Percentiles rank a stretch among this genome's conserved stretches.
phyloP scores from a whole-genome alignment of 495 filamentous ascomycete genomes.

The Terfezia boudieri region DNA sequence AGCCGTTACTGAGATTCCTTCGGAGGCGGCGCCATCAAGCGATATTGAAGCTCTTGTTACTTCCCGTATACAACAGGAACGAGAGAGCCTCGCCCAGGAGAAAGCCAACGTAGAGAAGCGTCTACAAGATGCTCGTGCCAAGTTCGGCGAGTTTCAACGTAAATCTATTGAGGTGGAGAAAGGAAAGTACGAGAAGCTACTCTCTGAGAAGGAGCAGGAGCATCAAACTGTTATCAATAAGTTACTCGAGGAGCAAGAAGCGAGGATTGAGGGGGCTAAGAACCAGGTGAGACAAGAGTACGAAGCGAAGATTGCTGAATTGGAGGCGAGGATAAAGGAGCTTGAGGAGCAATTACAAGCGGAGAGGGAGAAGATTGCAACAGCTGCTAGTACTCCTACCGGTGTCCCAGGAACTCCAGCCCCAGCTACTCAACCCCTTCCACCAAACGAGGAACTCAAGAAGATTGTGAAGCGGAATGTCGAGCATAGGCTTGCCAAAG shows the following conservation, averaged over 20 bases:
- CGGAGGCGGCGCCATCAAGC: constrained; percentile 13
- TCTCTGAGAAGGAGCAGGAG: constrained; percentile 9
- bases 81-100: constrained; percentile 21
- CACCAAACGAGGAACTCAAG: constrained; percentile 14
- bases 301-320: constrained; percentile 23
- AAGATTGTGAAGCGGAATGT: constrained; percentile 17
- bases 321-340: constrained; percentile 13
- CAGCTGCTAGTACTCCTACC: constrained; percentile 9
- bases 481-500: constrained; percentile 15
- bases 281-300: constrained; percentile 6
- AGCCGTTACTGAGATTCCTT: background rate
- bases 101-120: constrained; percentile 30
- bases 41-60: constrained; percentile 24
- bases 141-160: constrained; percentile 5
- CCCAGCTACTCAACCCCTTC: constrained; percentile 3
- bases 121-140: constrained; percentile 9
- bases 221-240: constrained; percentile 7
- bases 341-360: constrained; percentile 7
- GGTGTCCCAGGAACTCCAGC: constrained; percentile 8
- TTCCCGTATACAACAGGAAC: constrained; percentile 2
- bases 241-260: background rate
- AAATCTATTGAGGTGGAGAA: constrained; percentile 3
- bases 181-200: constrained; percentile 8
- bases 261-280: constrained; percentile 11
- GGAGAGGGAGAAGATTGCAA: constrained; percentile 11